phyloP scores from a whole-genome alignment of 768 basidiomycete genomes.

The Suillus placidus region DNA sequence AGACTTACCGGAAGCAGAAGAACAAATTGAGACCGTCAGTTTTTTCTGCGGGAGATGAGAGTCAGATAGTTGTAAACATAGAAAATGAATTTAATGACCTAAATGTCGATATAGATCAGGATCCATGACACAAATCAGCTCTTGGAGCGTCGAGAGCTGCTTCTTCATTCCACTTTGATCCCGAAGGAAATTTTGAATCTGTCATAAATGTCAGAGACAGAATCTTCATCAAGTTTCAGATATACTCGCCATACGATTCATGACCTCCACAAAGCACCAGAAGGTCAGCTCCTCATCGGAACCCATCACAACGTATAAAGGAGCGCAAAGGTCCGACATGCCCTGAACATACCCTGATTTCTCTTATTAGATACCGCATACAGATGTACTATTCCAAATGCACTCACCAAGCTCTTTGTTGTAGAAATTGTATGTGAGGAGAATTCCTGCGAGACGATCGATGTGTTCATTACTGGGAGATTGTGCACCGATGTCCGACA shows the following conservation, averaged over 20 bases:
- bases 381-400: background rate
- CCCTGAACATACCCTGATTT: conserved; percentile 91
- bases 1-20: conserved; percentile 91
- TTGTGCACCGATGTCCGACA: conserved; percentile 80
- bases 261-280: conserved; percentile 94
- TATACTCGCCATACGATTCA: conserved; percentile 87
- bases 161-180: conserved; percentile 99
- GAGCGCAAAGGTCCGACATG: conserved; percentile 96
- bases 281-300: conserved; percentile 91
- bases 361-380: conserved; percentile 16
- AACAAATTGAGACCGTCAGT: conserved; percentile 90
- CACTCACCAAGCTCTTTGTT: conserved; percentile 83
- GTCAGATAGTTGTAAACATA: conserved; percentile 2
- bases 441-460: conserved; percentile 80
- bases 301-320: conserved; percentile 89
- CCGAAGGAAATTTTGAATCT: conserved; percentile 94
- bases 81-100: conserved; percentile 42
- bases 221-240: conserved; percentile 2
- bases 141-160: conserved; percentile 86
- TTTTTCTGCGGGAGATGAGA: conserved; percentile 58
- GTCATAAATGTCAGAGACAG: conserved; percentile 15
- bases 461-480: conserved; percentile 91
- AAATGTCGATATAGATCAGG: conserved; percentile 93
- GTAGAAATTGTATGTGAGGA: conserved; percentile 90
- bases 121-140: conserved; percentile 92